These are phyloP conservation scores for Erodium trifolium DNA, from an alignment of 441 rosid genomes.

Conservation along the genomic window DNA sequence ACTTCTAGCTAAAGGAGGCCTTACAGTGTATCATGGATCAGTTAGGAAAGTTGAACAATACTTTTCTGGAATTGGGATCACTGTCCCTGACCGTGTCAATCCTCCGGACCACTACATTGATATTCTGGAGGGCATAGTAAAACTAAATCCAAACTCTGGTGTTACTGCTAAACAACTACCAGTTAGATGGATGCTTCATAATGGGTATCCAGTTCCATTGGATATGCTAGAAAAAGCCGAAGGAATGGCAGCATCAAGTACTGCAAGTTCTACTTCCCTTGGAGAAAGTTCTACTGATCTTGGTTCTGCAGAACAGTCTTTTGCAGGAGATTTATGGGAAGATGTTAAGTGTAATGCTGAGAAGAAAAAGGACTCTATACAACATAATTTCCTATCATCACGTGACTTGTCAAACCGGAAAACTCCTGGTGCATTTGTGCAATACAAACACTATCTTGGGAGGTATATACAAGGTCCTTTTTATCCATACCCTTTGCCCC, in stretches of 20 bases:
- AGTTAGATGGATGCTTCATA: constrained; percentile 4
- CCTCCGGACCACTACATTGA: constrained; percentile 98
- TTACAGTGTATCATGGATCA: constrained; percentile 78
- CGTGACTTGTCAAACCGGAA: constrained; percentile 57
- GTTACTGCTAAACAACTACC: constrained; percentile 70
- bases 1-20: constrained; percentile 93
- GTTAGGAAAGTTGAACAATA: constrained; percentile 86
- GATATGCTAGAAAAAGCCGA: constrained; percentile 72
- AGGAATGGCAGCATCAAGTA: constrained; percentile 37
- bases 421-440: constrained; percentile 58
- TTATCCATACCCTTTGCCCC: background rate
- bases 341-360: constrained; percentile 58
- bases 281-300: constrained; percentile 27
- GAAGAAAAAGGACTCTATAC: constrained; percentile 51
- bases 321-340: constrained; percentile 71
- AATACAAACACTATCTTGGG: constrained; percentile 84
- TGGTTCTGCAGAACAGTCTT: constrained; percentile 41
- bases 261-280: constrained; percentile 31
- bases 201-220: constrained; percentile 65
- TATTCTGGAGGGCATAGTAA: constrained; percentile 81
- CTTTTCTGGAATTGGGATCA: constrained; percentile 66
- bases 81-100: constrained; percentile 77
- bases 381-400: constrained; percentile 35
- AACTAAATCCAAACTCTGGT: constrained; percentile 37
- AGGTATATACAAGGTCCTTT: constrained; percentile 36